Base-by-base conservation (phyloP, 2,329 filamentous ascomycete genomes). In the Alternaria alternata region DNA sequence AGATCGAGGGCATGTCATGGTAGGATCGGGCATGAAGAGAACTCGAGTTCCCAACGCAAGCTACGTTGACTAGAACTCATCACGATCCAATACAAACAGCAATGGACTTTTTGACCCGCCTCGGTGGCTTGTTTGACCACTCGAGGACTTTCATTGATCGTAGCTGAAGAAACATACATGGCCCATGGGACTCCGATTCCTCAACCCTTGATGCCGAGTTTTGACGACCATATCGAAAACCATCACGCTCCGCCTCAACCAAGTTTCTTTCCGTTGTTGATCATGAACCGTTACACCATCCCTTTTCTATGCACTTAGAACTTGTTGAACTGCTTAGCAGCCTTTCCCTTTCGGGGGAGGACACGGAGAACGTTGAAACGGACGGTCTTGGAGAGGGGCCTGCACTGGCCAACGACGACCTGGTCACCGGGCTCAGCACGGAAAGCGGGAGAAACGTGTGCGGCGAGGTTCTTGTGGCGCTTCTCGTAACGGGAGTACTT, bases 401-500 rank as follows among this genome's bases (percentile, higher is more conserved):
- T 89, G 92, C 95, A 99, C 88, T 99, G 95, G 86, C 95, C 95
- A 84, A 99, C 94, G 78, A 94, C 97, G 79, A 99, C 96, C 87
- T 94, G 91, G 86, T 99, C 95, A 89, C 95, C 96, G 83, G 98
- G 94, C 88, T 96, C 92, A 78, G 98, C 94, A 97, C 95, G 95
- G 93, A 99, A 99, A 84, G 94, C 94, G 78, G 95, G 95, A 72
- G 94, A 97, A 80, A 98, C 94, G 89, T 99, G 95, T 75, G 94
- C 95, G 80, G 95, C 93, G 73, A 99, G 89, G 91, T 99, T 99
- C 91, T 97, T 97, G 92, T 99, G 95, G 84, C 95, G 90, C 91
- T 97, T 98, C 93, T 99, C 96, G 86, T 99, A 99, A 90, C 95
- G 92, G 83, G 92, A 88, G 90, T 99, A 99, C 89, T 99, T 99